Evolutionary conservation across 2,329 filamentous ascomycete genomes (phyloP), one percentile per base, ranked within the genome.

Genomic region (Arachnomyces sp.): DNA sequence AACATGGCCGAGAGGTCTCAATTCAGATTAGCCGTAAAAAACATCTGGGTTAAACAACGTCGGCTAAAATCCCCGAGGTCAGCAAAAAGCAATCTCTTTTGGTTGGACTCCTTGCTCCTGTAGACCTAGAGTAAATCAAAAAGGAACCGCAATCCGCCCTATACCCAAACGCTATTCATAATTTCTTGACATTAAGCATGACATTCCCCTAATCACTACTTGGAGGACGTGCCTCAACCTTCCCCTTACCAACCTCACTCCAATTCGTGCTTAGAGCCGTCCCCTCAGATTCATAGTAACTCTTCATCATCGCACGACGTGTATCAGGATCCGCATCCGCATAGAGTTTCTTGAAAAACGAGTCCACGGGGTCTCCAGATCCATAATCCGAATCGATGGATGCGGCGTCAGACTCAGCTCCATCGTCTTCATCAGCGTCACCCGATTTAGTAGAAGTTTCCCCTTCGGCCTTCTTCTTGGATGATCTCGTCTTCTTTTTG

Each of bases 281-380:
- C 3, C 92, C 92, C 51, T 93, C 92, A 62, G 89, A 95, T 71
- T 98, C 90, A 11, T 79, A 73, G 56, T 86, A 96, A 57, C 86
- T 94, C 76, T 98, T 98, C 79, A 93, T 86, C 92, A 98, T 98
- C 7, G 92, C 92, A 2, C 88, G 79, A 57, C 80, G 79, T 43
- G 86, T 85, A 52, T 98, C 90, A 0, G 81, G 77, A 36, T 82
- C 79, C 0, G 86, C 80, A 28, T 70, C 72, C 47, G 82, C 79
- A 66, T 90, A 96, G 1, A 98, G 70, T 55, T 83, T 81, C 71
- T 93, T 92, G 72, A 98, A 98, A 66, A 95, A 96, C 8, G 63
- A 58, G 52, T 93, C 83, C 7, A 88, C 79, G 18, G 82, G 77
- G 43, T 82, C 78, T 1, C 72, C 74, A 15, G 65, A 45, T 4